Base-by-base conservation (phyloP, 2,329 filamentous ascomycete genomes). In the Salinomyces thailandicus region DNA sequence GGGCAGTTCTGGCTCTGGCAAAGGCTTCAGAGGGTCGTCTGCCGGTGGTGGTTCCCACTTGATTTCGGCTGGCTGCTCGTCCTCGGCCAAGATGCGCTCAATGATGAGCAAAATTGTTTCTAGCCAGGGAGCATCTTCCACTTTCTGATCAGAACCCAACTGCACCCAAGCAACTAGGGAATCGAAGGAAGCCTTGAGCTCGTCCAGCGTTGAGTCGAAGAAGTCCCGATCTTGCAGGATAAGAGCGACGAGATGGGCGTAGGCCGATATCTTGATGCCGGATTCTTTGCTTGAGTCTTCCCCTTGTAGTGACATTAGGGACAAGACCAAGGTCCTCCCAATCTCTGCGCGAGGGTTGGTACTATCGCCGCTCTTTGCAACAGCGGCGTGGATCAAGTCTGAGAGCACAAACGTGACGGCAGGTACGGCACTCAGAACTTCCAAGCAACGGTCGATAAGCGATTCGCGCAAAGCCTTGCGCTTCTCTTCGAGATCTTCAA, bases 371-470 rank as follows among this genome's bases (percentile, higher is more conserved):
- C 64, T 80, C 52, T 75, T 79, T 18, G 68, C 64, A 6, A 76
- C 74, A 16, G 85, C 79, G 3, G 80, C 78, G 24, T 74, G 74
- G 37, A 98, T 87, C 14, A 98, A 69, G 51, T 95, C 87, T 0
- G 86, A 77, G 31, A 98, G 69, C 53, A 96, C 89, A 50, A 95
- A 91, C 0, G 91, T 93, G 8, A 89, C 78, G 48, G 84, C 79
- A 11, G 87, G 80, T 49, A 96, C 87, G 24, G 81, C 79, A 56
- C 89, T 82, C 36, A 98, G 78, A 20, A 96, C 78, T 51, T 95
- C 87, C 15, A 98, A 68, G 46, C 84, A 93, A 39, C 85, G 81
- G 50, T 95, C 87, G 41, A 96, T 87, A 37, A 96, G 63, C 38
- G 84, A 79, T 14, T 75, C 69, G 26, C 85, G 76, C 27, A 96